Evolutionary conservation across 2,329 filamentous ascomycete genomes (phyloP), one percentile per base, ranked within the genome.

Genomic region (Pleurostoma richardsiae): DNA sequence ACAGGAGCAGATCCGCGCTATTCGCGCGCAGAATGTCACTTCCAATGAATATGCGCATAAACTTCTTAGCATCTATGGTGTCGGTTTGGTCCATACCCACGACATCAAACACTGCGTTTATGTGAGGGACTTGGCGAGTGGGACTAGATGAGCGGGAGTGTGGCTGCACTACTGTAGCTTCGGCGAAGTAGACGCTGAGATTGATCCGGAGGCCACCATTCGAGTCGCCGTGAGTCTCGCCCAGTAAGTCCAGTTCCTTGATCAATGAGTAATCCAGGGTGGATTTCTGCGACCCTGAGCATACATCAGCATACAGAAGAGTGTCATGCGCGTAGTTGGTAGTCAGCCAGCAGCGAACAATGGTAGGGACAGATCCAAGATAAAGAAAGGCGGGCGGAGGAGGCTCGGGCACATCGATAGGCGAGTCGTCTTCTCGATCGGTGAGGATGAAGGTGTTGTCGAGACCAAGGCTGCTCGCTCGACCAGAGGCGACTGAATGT

Each of bases 311-410:
- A 62, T 97, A 97, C 4, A 96, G 74, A 11, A 97, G 77, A 7
- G 90, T 86, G 54, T 87, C 85, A 61, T 96, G 92, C 10, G 90
- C 92, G 68, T 95, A 97, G 58, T 89, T 85, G 33, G 85, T 86
- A 29, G 88, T 92, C 56, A 97, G 75, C 91, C 94, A 97, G 71
- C 94, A 99, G 51, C 94, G 86, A 48, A 97, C 88, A 54, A 99
- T 96, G 30, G 90, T 89, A 5, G 94, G 94, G 5, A 95, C 90
- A 5, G 91, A 86, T 10, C 92, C 90, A 11, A 96, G 74, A 44
- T 95, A 79, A 62, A 90, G 90, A 49, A 96, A 76, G 6, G 90
- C 89, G 33, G 90, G 89, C 19, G 91, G 88, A 39, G 92, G 86
- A 39, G 92, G 86, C 39, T 80, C 82, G 29, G 85, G 84, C 29